Evolutionary conservation across 176 grass and related monocot species (phyloP).

Genomic region (Thalia dealbata): DNA sequence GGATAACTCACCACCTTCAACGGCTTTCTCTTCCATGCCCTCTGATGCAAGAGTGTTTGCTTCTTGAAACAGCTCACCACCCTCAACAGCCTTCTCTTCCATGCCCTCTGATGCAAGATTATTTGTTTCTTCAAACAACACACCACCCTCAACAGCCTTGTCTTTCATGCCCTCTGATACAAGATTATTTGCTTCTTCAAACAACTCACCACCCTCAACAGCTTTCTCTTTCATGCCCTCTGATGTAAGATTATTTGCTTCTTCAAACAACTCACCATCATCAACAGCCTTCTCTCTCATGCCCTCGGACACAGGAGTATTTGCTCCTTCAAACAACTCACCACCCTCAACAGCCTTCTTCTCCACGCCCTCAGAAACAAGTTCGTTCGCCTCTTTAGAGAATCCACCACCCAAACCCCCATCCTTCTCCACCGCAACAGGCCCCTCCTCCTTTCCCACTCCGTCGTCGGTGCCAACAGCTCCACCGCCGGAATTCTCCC

Average conservation of each 20-base stretch:
- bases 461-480: background rate
- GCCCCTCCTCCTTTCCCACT: background rate
- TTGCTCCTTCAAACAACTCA: too few species aligned
- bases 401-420: background rate
- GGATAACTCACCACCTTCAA: background rate
- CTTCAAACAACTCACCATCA: background rate
- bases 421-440: background rate
- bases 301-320: too few species aligned
- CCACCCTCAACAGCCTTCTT: background rate
- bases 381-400: background rate
- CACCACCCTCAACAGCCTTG: background rate
- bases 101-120: background rate
- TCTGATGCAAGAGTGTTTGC: background rate
- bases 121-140: background rate
- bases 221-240: background rate
- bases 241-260: background rate
- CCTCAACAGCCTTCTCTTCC: background rate
- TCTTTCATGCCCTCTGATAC: background rate
- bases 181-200: background rate
- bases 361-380: background rate
- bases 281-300: background rate
- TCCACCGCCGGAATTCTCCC: background rate
- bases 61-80: background rate
- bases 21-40: background rate
- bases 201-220: background rate